Conservation (phyloP, 2,329 filamentous ascomycete species). For the Alternaria consortialis region DNA sequence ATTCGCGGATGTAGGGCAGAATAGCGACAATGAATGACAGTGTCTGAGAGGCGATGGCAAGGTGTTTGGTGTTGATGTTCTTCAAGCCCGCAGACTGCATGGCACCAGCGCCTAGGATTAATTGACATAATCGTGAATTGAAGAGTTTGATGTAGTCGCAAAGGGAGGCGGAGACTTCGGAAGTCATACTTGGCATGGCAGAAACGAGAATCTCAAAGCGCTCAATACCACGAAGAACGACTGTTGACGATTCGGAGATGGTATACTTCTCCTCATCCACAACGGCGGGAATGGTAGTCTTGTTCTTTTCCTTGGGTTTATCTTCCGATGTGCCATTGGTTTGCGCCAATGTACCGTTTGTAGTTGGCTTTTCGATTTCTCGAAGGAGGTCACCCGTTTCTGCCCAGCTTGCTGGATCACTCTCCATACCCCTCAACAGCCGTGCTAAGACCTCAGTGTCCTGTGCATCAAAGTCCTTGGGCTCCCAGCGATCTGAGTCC, state of each 20-base stretch:
- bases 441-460: constrained; percentile 68
- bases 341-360: constrained; percentile 35
- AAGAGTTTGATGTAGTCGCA: constrained; percentile 90
- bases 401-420: constrained; percentile 73
- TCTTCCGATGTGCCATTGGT: constrained; percentile 46
- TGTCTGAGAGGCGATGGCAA: constrained; percentile 89
- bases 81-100: constrained; percentile 88
- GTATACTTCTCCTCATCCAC: constrained; percentile 88
- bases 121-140: constrained; percentile 94
- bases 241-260: constrained; percentile 81
- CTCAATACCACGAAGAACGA: constrained; percentile 82
- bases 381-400: constrained; percentile 58
- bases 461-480: constrained; percentile 75
- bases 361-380: constrained; percentile 29
- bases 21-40: constrained; percentile 86
- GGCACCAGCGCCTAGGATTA: constrained; percentile 93
- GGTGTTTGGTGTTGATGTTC: constrained; percentile 90
- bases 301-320: constrained; percentile 48
- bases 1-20: constrained; percentile 90
- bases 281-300: constrained; percentile 66
- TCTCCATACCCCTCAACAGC: constrained; percentile 75
- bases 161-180: constrained; percentile 80
- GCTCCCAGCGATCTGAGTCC: constrained; percentile 82
- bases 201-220: constrained; percentile 84
- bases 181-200: constrained; percentile 87